Evolutionary conservation across 345 rosid genomes (phyloP).

Genomic region (Lepidium sativum): DNA sequence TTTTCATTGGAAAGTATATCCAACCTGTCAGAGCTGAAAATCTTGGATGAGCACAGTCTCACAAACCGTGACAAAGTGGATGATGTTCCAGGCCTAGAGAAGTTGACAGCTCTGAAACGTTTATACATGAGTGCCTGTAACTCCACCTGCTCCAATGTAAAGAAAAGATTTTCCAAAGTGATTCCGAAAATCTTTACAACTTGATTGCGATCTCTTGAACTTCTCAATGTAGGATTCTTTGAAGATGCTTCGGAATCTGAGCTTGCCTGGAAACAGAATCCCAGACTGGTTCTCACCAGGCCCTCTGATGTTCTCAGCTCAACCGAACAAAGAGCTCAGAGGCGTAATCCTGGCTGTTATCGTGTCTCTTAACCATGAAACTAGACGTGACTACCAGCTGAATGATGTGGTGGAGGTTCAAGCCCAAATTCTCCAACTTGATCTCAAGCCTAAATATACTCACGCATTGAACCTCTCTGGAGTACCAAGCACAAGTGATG

Average conservation of each 20-base stretch:
- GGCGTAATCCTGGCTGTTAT: constrained; percentile 42
- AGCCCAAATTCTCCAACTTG: constrained; percentile 30
- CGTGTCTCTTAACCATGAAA: constrained; percentile 32
- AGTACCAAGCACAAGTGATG: constrained; percentile 35
- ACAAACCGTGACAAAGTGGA: constrained; percentile 12
- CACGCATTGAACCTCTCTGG: constrained; percentile 33
- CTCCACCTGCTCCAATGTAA: not conserved
- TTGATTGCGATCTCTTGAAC: not conserved
- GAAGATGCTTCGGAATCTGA: constrained; percentile 34
- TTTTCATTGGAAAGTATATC: constrained; percentile 13
- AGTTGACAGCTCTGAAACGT: not conserved
- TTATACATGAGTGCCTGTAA: constrained; percentile 19
- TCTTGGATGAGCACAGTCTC: constrained; percentile 6
- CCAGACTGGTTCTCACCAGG: constrained; percentile 53
- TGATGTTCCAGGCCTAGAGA: constrained; percentile 20
- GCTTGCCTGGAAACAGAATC: constrained; percentile 50
- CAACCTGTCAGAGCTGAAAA: not conserved
- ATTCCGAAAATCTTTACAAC: not conserved
- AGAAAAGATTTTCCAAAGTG: constrained; percentile 24
- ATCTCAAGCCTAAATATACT: not conserved
- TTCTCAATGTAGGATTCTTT: constrained; percentile 32
- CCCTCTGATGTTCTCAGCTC: constrained; percentile 24
- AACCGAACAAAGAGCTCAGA: constrained; percentile 30
- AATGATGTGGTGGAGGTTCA: constrained; percentile 33
- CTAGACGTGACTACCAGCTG: constrained; percentile 14